Base-by-base conservation (phyloP, 495 filamentous ascomycete genomes). In the Neurospora tetraspora region DNA sequence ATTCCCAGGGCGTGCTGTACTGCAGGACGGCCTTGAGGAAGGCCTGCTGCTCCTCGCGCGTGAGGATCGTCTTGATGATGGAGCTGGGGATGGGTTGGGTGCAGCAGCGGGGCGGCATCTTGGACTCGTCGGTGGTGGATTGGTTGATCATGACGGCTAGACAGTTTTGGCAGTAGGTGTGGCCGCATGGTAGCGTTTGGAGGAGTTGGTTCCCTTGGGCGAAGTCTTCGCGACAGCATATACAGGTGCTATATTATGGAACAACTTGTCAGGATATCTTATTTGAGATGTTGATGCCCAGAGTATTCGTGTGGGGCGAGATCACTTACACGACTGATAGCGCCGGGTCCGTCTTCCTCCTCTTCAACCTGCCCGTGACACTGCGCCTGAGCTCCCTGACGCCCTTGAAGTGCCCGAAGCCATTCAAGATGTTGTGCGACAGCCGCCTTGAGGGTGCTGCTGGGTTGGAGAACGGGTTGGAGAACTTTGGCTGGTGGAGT, bases 51-150 rank as follows among this genome's bases (percentile, higher is more conserved):
- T 87, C 85, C 18, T 87, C 85, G 14, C 80, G 80, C 16, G 78
- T 82, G 27, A 88, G 80, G 36, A 89, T 77, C 2, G 77, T 75
- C 77, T 87, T 86, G 73, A 90, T 80, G 53, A 85, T 80, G 6
- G 79, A 39, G 42, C 79, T 79, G 12, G 88, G 85, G 36, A 90
- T 85, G 3, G 87, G 85, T 71, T 83, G 82, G n/a, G 84, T 81
- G 75, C 88, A 90, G 75, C 88, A 90, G 36, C 84, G 79, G 1
- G 88, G 87, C 6, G 88, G 87, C 83, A 88, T 86, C 69, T 83
- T 86, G 70, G 81, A 82, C 77, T 88, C 86, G 73, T 88, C 84
- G 2, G 75, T 76, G 6, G 79, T 82, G 31, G 86, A 86, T 74
- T 88, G 87, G 11, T 79, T 80, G 71, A 88, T 80, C 75, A 89